Evolutionary conservation across 106 monocot genomes (phyloP).

Genomic region (Dendrobium chrysotoxum): DNA sequence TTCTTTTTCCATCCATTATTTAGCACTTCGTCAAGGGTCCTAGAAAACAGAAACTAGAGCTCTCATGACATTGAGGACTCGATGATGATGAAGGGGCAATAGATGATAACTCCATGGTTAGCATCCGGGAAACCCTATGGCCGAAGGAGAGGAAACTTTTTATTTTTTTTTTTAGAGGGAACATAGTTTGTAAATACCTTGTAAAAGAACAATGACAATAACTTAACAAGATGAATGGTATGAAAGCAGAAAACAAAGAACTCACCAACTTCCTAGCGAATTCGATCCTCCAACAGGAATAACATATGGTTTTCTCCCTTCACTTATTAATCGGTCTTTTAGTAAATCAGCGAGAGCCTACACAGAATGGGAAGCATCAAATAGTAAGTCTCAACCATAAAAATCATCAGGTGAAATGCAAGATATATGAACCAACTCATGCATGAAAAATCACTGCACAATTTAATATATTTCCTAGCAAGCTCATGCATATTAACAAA

Average conservation of each 20-base stretch:
- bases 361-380: neutral
- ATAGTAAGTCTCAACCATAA: neutral
- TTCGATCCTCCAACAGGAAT: constrained; percentile 99
- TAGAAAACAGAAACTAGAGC: too few relatives aligned
- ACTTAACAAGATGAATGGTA: neutral
- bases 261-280: constrained; percentile 93
- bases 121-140: too few relatives aligned
- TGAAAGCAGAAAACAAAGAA: neutral
- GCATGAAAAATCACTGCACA: neutral
- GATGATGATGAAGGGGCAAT: too few relatives aligned
- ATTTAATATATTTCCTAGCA: neutral
- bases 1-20: too few relatives aligned
- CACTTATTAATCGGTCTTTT: constrained; percentile 45
- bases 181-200: too few relatives aligned
- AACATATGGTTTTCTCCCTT: constrained; percentile 90
- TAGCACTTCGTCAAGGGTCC: too few relatives aligned
- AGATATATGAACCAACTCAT: neutral
- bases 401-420: neutral
- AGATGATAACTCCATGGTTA: too few relatives aligned
- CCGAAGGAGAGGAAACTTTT: too few relatives aligned
- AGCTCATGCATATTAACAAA: neutral
- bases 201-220: too few relatives aligned
- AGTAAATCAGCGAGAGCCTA: constrained; percentile 78
- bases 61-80: too few relatives aligned
- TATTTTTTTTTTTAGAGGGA: too few relatives aligned